These are phyloP conservation scores for Mollisia scopiformis DNA, from an alignment of 2,329 filamentous ascomycete species.

Conservation along the genomic window DNA sequence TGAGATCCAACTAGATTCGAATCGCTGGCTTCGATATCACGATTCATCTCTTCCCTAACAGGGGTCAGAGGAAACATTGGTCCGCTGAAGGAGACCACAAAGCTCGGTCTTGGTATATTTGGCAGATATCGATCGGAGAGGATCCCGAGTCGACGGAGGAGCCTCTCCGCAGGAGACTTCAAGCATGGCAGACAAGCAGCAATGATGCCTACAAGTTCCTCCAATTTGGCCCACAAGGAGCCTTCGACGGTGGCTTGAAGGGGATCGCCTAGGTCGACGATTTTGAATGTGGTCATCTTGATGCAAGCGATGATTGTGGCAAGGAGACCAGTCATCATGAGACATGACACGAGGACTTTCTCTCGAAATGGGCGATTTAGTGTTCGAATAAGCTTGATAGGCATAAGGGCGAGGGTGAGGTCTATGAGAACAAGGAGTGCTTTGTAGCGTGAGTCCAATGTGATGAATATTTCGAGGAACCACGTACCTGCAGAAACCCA, in stretches of 20 bases:
- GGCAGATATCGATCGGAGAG: not conserved
- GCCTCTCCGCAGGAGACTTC: conserved; percentile 9
- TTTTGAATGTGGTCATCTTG: conserved; percentile 19
- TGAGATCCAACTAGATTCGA: not conserved
- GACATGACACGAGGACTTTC: conserved; percentile 12
- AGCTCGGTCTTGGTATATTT: conserved; percentile 4
- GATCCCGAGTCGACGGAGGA: conserved; percentile 13
- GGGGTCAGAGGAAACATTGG: not conserved
- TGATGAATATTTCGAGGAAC: not conserved
- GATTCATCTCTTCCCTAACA: not conserved
- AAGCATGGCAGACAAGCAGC: conserved; percentile 17
- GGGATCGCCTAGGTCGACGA: conserved; percentile 9
- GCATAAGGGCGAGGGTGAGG: conserved; percentile 15
- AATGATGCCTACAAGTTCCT: conserved; percentile 18
- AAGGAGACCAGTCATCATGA: conserved; percentile 18
- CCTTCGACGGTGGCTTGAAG: conserved; percentile 5
- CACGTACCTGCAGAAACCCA: conserved; percentile 14
- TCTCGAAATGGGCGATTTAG: conserved; percentile 14
- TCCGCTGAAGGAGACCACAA: not conserved
- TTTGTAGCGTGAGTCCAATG: not conserved
- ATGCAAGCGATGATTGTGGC: conserved; percentile 11
- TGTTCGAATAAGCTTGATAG: conserved; percentile 13
- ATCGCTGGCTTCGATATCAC: not conserved
- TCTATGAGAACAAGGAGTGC: conserved; percentile 13
- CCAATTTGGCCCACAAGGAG: conserved; percentile 16